Conservation (phyloP, 371 early-diverging fungal genomes). For the Mortierella polycephala region DNA sequence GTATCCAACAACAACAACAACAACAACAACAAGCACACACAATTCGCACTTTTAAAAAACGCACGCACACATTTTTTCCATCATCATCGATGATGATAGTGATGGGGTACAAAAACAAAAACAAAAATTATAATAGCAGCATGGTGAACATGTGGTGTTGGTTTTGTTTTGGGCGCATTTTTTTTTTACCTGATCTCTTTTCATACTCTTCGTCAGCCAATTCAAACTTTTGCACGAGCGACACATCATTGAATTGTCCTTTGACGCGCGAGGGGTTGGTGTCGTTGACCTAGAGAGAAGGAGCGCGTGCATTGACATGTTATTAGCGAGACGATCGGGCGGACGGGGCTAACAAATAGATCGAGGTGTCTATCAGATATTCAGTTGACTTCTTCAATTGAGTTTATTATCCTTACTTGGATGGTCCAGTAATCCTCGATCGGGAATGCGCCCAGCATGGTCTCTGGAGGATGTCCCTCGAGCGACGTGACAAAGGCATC, state of each 20-base stretch:
- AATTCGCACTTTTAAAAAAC: too few relatives aligned
- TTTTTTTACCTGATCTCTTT: conserved; percentile 66
- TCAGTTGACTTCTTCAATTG: too few relatives aligned
- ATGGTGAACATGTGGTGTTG: neutral
- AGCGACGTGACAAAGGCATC: conserved; percentile 68
- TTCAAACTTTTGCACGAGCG: conserved; percentile 93
- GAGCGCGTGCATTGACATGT: neutral
- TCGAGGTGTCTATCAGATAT: too few relatives aligned
- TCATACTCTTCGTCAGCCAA: conserved; percentile 88
- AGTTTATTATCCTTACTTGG: conserved; percentile 54
- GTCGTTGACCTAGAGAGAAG: conserved; percentile 66
- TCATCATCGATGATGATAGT: too few relatives aligned
- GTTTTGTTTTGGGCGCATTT: neutral
- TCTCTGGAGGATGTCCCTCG: conserved; percentile 68
- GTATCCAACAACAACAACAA: too few relatives aligned
- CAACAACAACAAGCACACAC: too few relatives aligned
- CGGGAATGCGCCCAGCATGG: conserved; percentile 90
- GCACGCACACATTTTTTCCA: too few relatives aligned
- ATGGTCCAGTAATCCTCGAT: conserved; percentile 84
- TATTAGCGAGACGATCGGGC: too few relatives aligned
- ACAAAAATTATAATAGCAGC: neutral
- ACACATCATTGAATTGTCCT: conserved; percentile 87
- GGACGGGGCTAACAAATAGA: too few relatives aligned
- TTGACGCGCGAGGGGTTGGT: conserved; percentile 74
- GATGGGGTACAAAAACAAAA: neutral